A percentile compares a stretch with the other conserved stretches of the same genome.
These are phyloP conservation scores for Hymenoscyphus fructigenus DNA, from an alignment of 2,329 filamentous ascomycete genomes.

Conservation along the genomic window DNA sequence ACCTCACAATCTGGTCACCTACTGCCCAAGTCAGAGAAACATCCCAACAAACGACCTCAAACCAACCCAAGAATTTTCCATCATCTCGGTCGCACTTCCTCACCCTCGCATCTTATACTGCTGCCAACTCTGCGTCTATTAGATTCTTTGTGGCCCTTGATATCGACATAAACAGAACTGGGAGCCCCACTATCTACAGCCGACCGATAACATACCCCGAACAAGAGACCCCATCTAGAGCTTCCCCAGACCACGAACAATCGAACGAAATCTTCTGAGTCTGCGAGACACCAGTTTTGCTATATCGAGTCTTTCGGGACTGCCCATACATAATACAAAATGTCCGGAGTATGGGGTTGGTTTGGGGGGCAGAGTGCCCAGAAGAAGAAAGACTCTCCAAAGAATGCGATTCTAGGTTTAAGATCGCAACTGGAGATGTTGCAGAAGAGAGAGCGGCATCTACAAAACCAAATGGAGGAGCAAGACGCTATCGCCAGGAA, in stretches of 20 bases:
- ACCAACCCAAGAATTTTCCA: not conserved
- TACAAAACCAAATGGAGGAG: constrained; percentile 89
- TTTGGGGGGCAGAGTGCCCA: constrained; percentile 81
- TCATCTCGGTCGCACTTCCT: not conserved
- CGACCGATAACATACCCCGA: constrained; percentile 24
- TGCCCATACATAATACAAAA: constrained; percentile 39
- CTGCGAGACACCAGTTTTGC: constrained; percentile 15
- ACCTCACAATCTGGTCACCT: constrained; percentile 4
- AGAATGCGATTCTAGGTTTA: constrained; percentile 90
- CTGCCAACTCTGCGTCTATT: not conserved
- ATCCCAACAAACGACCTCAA: constrained; percentile 1
- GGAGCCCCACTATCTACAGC: constrained; percentile 30
- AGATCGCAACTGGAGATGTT: constrained; percentile 94
- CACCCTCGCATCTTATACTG: not conserved
- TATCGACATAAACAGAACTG: not conserved
- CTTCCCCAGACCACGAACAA: not conserved
- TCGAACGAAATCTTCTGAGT: not conserved
- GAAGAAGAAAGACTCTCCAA: constrained; percentile 89
- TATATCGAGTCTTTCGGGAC: constrained; percentile 16
- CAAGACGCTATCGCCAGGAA: constrained; percentile 88
- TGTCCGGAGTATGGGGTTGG: constrained; percentile 80
- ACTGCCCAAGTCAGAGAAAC: not conserved
- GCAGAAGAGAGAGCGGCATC: constrained; percentile 90
- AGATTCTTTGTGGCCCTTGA: not conserved
- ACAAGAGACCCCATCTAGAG: constrained; percentile 1